Evolutionary conservation across 306 rosid species (phyloP), one percentile per base, ranked within the genome.

Genomic region (Adenanthera pavonina): DNA sequence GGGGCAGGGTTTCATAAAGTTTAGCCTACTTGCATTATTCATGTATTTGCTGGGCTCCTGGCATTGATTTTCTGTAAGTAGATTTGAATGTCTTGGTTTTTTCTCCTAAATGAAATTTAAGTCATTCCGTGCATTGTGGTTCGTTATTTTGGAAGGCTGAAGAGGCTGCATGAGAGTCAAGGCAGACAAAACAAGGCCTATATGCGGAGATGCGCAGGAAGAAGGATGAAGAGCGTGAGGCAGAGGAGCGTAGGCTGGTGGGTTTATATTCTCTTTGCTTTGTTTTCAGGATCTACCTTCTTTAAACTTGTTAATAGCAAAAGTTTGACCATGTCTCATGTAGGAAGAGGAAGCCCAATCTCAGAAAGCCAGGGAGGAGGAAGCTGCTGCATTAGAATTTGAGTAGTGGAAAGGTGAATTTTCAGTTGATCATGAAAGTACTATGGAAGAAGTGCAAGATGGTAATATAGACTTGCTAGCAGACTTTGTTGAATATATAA

Each of bases 381-480:
- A 90, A 79, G 97, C 94, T 82, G 96, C 99, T 77, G 93, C 98
- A 41, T 77, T 91, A 68, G 99, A 95, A 82, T 93, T 95, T 88
- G 97, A 93, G 38, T 90, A 93, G 89, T 95, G 99, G 99, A 95
- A 91, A 86, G 98, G 95, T 6, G 99, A 90, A 70, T 92, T 95
- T 86, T 93, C 98, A 19, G 77, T 92, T 38, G 99, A 95, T 83
- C 97, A 87, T 59, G 98, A 95, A 87, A 98, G 97, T 78, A 89
- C 90, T 47, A 86, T 87, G n/a, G 99, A 88, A 74, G 98, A 90
- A 82, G 89, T 72, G 80, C 91, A 84, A 68, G 89, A 76, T 74
- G 90, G 91, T 74, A 80, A 16, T 76, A 89, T 78, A 75, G 91
- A 83, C 80, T 49, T 87, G 87, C 86, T 91, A 67, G 83, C 84